These are phyloP conservation scores for Jacaranda mimosifolia DNA, from an alignment of 257 asterid species.

Conservation along the genomic window DNA sequence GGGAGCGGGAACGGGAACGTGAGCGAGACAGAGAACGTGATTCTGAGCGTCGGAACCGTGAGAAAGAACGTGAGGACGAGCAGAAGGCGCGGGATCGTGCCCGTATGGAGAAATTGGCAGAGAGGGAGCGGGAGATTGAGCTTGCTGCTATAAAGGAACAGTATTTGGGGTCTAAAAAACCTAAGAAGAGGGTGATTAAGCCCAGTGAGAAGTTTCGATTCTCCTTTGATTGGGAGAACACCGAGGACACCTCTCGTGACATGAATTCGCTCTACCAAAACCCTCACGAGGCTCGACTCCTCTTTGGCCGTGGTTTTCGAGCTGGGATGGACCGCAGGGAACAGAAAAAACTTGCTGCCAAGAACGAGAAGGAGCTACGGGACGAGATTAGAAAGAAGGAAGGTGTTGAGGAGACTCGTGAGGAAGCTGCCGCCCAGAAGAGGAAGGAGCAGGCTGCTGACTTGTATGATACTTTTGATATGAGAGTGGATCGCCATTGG, in stretches of 20 bases:
- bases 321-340: constrained; percentile 72
- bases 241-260: constrained; percentile 70
- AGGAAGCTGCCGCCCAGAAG: constrained; percentile 68
- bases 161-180: constrained; percentile 63
- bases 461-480: constrained; percentile 55
- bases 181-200: constrained; percentile 61
- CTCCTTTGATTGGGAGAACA: constrained; percentile 69
- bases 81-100: constrained; percentile 61
- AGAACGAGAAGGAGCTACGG: constrained; percentile 54
- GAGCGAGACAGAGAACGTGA: constrained; percentile 49
- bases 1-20: constrained; percentile 47
- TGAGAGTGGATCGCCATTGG: constrained; percentile 72
- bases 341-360: constrained; percentile 63
- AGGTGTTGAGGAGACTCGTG: constrained; percentile 55
- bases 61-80: constrained; percentile 60
- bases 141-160: constrained; percentile 63
- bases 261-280: constrained; percentile 61
- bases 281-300: constrained; percentile 62
- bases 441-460: constrained; percentile 68
- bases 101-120: constrained; percentile 60
- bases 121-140: constrained; percentile 61
- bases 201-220: constrained; percentile 61
- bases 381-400: constrained; percentile 60
- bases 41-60: constrained; percentile 59
- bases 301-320: constrained; percentile 61